Percentiles rank a stretch among this genome's conserved stretches.
phyloP scores from a whole-genome alignment of 768 basidiomycete species.

The Kwoniella sp. region DNA sequence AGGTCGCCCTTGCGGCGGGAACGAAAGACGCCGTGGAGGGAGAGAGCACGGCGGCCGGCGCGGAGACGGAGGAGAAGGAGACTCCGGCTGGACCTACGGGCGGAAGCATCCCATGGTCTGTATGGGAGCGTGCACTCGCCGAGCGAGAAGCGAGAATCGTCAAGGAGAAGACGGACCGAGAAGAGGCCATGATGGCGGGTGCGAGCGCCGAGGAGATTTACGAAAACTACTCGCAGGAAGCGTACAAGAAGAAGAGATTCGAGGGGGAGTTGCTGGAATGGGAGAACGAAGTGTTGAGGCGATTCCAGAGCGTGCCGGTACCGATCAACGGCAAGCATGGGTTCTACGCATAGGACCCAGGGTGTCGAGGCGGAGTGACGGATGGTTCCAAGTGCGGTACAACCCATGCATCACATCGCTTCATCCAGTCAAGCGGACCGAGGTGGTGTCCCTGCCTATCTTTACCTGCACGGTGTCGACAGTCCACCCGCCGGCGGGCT shows the following conservation, averaged over 20 bases:
- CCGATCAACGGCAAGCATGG: constrained; percentile 18
- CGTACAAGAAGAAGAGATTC: constrained; percentile 56
- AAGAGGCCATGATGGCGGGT: constrained; percentile 34
- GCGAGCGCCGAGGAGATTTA: constrained; percentile 50
- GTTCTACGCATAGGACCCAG: background rate
- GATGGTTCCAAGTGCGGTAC: background rate
- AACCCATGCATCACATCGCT: background rate
- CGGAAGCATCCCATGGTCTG: constrained; percentile 51
- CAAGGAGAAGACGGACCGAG: constrained; percentile 28
- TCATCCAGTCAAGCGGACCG: no score
- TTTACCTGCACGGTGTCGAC: constrained; percentile 29
- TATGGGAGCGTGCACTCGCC: constrained; percentile 42
- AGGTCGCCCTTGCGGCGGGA: constrained; percentile 10
- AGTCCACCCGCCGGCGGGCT: constrained; percentile 40
- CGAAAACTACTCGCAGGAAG: constrained; percentile 13
- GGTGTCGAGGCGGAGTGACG: background rate
- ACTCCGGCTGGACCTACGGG: constrained; percentile 53
- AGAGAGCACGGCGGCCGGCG: constrained; percentile 10
- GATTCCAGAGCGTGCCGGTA: constrained; percentile 40
- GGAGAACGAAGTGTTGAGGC: constrained; percentile 74
- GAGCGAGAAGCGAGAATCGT: constrained; percentile 61
- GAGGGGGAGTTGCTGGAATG: constrained; percentile 61
- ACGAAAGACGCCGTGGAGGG: background rate
- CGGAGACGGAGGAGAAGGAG: constrained; percentile 47
- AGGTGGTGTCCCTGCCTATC: constrained; percentile 40